Evolutionary conservation across 2,329 filamentous ascomycete genomes (phyloP).

Genomic region (Dactylella cylindrospora): DNA sequence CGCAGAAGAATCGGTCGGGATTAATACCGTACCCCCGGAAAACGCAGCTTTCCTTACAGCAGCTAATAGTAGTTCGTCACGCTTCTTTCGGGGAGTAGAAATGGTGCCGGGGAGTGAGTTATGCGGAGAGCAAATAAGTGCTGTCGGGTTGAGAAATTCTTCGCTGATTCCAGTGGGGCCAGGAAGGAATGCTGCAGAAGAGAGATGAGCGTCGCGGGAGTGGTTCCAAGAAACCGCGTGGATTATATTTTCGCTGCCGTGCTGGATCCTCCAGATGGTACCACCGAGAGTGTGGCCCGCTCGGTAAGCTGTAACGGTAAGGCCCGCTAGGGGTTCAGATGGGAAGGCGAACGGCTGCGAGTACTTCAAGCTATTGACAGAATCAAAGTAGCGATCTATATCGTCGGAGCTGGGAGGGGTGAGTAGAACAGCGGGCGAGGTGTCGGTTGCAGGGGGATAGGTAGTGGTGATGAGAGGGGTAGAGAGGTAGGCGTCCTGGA

Average conservation of each 20-base stretch:
- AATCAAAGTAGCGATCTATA: slow-evolving; percentile 86
- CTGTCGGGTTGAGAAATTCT: slow-evolving; percentile 87
- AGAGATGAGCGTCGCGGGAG: slow-evolving; percentile 89
- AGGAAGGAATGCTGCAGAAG: slow-evolving; percentile 90
- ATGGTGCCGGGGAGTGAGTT: slow-evolving; percentile 72
- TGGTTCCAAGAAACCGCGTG: slow-evolving; percentile 99
- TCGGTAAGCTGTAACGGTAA: slow-evolving; percentile 95
- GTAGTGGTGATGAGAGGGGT: slow-evolving; percentile 59
- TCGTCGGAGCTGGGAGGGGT: slow-evolving; percentile 78
- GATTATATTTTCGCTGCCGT: slow-evolving; percentile 93
- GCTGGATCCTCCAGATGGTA: slow-evolving; percentile 98
- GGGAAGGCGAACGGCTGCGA: slow-evolving; percentile 88
- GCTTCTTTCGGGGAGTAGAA: slow-evolving; percentile 71
- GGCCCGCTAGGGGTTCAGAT: slow-evolving; percentile 56
- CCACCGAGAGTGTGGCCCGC: slow-evolving; percentile 93
- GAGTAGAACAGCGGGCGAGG: slow-evolving; percentile 56
- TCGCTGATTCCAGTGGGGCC: slow-evolving; percentile 78
- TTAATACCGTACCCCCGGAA: slow-evolving; percentile 82
- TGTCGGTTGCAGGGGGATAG: slow-evolving; percentile 54
- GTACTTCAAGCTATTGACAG: slow-evolving; percentile 91
- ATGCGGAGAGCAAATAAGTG: slow-evolving; percentile 85
- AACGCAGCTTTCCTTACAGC: slow-evolving; percentile 76
- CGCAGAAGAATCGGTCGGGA: slow-evolving; percentile 94
- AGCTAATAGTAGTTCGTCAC: slow-evolving; percentile 81
- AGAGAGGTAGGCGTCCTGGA: slow-evolving; percentile 90